A percentile compares a stretch with the other conserved stretches of the same genome.
Evolutionary conservation across 352 stramenopile genomes (phyloP).

Genomic region (Pseudoperonospora humuli): DNA sequence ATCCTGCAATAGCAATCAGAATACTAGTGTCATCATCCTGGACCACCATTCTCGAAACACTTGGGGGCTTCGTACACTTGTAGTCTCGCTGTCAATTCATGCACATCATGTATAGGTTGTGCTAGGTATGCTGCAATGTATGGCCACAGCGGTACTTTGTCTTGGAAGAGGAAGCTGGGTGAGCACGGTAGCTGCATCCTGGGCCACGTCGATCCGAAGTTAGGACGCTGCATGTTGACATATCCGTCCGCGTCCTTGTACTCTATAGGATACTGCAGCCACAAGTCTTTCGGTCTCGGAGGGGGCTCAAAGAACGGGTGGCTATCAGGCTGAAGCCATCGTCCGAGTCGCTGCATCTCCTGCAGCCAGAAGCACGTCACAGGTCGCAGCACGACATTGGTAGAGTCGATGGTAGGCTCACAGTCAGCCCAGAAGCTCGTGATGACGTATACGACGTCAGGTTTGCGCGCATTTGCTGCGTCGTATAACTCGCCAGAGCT

Average conservation of each 20-base stretch:
- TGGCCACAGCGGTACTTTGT: constrained; percentile 59
- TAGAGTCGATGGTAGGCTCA: neutral
- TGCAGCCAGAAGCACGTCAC: constrained; percentile 58
- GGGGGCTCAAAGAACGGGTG: constrained; percentile 48
- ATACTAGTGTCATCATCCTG: neutral
- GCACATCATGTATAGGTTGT: constrained; percentile 29
- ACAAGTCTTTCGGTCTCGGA: constrained; percentile 1
- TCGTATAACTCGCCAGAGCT: constrained; percentile 15
- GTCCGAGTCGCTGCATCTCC: constrained; percentile 30
- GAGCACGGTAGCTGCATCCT: constrained; percentile 41
- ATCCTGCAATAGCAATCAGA: constrained; percentile 20
- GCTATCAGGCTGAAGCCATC: constrained; percentile 27
- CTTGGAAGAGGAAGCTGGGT: constrained; percentile 17
- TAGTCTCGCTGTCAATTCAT: constrained; percentile 30
- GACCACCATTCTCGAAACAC: neutral
- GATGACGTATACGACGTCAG: constrained; percentile 31
- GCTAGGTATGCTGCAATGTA: constrained; percentile 46
- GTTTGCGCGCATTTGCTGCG: neutral
- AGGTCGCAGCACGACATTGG: neutral
- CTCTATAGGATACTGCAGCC: constrained; percentile 36
- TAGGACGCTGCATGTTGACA: constrained; percentile 12
- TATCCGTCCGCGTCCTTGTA: constrained; percentile 13
- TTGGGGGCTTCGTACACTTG: constrained; percentile 29
- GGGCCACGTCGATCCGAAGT: constrained; percentile 1
- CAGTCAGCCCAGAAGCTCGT: constrained; percentile 48